Base-by-base conservation (phyloP, 179 eudicot species). In the Kewa caespitosa region DNA sequence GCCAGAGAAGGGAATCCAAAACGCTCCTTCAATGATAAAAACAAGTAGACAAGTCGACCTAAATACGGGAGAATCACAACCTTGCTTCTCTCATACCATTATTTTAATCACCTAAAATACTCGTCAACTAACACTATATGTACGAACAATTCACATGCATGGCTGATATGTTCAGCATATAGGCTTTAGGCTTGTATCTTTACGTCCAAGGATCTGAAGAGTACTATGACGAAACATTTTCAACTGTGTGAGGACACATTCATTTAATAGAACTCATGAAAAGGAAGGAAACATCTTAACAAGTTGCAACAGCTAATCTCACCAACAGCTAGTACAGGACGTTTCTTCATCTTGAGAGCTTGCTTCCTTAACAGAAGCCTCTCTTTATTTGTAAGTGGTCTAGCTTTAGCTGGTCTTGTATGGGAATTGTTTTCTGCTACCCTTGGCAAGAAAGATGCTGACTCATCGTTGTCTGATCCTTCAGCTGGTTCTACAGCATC, bases 301-400 rank as follows among this genome's bases (percentile, higher is more conserved):
- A 70, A 62, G 41, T 52, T 33, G 20, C 20, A 55, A 55, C 38
- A 33, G 33, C 62, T 54, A 60, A 48, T 68, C 74, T 88, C 88
- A 96, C 99, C 99, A 69, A 96, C 85, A 71, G 98, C 97, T 70
- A 96, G 82, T 73, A 96, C 84, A 63, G 96, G 98, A 42, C 87
- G 89, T 76, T 75, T 91, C 82, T 68, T 91, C 87, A 84, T 83
- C 86, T 74, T 85, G 43, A 93, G 93, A 72, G 98, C 99, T 76
- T 91, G 94, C 83, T 90, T 90, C 67, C 99, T 81, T 77, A 96
- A 73, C 78, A 90, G 85, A 76, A 96, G 96, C 86, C 96, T 91
- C 74, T 96, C 99, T 85, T 77, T 93, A 74, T 91, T 96, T 50
- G 98, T 89, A 81, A 96, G 94, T 62, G 84, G 81, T 74, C 50